Percentiles rank a stretch among this genome's conserved stretches.
These are phyloP conservation scores for Syzygium malaccense DNA, from an alignment of 441 rosid genomes.

Conservation along the genomic window DNA sequence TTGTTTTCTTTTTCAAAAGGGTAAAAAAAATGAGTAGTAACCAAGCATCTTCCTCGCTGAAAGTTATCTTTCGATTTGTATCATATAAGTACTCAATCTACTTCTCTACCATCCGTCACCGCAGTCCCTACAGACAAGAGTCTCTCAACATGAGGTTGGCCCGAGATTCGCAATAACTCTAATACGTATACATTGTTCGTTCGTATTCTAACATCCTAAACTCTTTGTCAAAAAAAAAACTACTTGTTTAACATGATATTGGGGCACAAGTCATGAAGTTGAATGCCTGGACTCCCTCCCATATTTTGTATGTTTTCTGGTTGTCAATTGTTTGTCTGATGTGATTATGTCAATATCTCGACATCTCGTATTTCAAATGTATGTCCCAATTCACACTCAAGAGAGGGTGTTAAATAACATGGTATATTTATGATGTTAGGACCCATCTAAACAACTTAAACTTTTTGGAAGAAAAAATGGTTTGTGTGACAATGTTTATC, in stretches of 20 bases:
- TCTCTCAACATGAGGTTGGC: neutral
- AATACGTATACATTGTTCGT: too few species aligned
- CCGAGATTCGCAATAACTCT: neutral
- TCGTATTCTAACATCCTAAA: neutral
- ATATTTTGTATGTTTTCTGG: neutral
- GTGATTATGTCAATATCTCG: neutral
- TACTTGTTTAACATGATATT: neutral
- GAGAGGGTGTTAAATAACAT: neutral
- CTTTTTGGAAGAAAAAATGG: neutral
- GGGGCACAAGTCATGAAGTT: rapidly evolving
- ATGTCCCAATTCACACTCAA: neutral
- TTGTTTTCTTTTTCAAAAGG: neutral
- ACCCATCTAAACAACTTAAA: neutral
- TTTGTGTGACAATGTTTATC: neutral
- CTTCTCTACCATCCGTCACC: neutral
- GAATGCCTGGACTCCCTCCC: neutral
- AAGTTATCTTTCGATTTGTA: neutral
- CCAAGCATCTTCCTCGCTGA: neutral
- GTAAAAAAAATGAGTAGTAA: neutral
- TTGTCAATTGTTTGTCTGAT: rapidly evolving
- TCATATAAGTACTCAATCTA: neutral
- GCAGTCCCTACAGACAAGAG: neutral
- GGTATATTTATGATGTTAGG: neutral
- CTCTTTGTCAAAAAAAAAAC: neutral
- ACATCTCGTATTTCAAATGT: neutral